phyloP scores from a whole-genome alignment of 2,329 filamentous ascomycete genomes.

The Dendrostoma leiphaemia region DNA sequence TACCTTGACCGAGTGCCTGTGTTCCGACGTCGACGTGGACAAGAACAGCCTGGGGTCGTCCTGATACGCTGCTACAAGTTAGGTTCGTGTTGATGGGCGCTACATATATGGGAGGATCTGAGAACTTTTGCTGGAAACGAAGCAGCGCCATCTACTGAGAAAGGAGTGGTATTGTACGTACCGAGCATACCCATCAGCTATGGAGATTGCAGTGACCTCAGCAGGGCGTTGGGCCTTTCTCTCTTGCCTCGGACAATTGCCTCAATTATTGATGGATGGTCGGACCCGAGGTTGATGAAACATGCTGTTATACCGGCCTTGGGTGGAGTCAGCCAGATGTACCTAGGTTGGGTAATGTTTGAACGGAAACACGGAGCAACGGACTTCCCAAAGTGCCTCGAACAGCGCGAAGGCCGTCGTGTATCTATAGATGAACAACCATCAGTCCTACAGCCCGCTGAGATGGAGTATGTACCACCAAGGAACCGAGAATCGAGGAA shows the following conservation, averaged over 20 bases:
- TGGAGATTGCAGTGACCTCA: slow-evolving; percentile 72
- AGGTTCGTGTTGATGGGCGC: too few relatives aligned
- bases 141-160: too few relatives aligned
- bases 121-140: too few relatives aligned
- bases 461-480: background rate
- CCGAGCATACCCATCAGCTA: slow-evolving; percentile 73
- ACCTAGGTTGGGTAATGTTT: too few relatives aligned
- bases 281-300: slow-evolving; percentile 61
- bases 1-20: slow-evolving; percentile 69
- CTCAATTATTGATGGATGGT: slow-evolving; percentile 69
- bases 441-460: background rate
- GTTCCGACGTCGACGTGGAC: slow-evolving; percentile 78
- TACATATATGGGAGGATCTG: too few relatives aligned
- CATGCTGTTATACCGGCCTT: slow-evolving; percentile 49
- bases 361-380: background rate
- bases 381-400: slow-evolving; percentile 5
- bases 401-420: background rate
- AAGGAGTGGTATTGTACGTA: too few relatives aligned
- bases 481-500: background rate
- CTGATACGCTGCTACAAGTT: too few relatives aligned
- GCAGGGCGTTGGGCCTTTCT: slow-evolving; percentile 61
- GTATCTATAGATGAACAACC: background rate
- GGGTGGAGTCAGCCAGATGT: background rate
- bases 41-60: slow-evolving; percentile 68
- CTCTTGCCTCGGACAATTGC: slow-evolving; percentile 71